Evolutionary conservation across 2,329 filamentous ascomycete species (phyloP), one percentile per base, ranked within the genome.

Genomic region (Acrodontium crateriforme): DNA sequence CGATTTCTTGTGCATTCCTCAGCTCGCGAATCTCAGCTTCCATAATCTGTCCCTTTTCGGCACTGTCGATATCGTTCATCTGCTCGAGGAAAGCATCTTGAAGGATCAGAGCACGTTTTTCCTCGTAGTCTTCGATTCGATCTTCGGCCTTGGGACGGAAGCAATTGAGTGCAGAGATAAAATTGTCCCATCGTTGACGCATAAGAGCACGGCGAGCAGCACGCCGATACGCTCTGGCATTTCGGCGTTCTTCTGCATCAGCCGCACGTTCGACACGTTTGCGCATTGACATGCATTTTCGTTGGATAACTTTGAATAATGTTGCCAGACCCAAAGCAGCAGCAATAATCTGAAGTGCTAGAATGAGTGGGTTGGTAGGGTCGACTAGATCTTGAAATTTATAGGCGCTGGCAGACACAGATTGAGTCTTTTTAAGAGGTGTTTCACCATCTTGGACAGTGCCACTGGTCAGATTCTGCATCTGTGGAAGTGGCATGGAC

Each of bases 251-350:
- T 50, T 73, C 68, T 9, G 58, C 58, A 23, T 60, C 54, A 10
- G 68, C 65, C 6, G 63, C 58, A 15, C 65, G 56, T 32, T 71
- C 67, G 9, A 60, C 63, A 32, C 62, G 59, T 16, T 56, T 59
- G 17, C 65, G 60, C 14, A 59, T 55, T 28, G 62, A 62, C 38
- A 60, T 58, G 35, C 59, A 69, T 36, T 61, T 61, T 31, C 58
- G 52, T 14, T 55, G 56, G 30, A 66, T 53, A 22, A 61, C 50
- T 4, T 53, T 47, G 38, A 63, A 50, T 2, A 65, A 39, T 18
- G 56, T 57, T 18, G 53, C 50, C 15, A 63, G 56, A 29, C 62
- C 58, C 12, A 64, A 44, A 5, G 60, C 34, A 16, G 55, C 46
- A 3, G 61, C 43, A 9, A 69, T 49, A n/a, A 58, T 46, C 21